These are phyloP conservation scores for Pilobolus umbonatus DNA, from an alignment of 192 early-diverging fungal species.

Conservation along the genomic window DNA sequence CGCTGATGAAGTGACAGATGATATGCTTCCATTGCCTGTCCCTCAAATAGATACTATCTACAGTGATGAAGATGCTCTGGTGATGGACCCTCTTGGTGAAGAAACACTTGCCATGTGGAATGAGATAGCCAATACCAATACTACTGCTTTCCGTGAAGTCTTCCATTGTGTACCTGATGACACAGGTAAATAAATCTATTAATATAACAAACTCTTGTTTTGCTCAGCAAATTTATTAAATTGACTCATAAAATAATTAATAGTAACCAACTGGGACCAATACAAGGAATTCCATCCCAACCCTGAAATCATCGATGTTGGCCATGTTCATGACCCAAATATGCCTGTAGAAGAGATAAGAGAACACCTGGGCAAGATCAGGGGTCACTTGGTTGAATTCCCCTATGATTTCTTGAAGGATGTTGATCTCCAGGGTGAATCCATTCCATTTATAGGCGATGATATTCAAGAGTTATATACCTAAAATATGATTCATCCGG, in stretches of 20 bases:
- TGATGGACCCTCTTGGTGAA: constrained; percentile 66
- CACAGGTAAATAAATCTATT: constrained; percentile 30
- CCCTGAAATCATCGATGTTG: constrained; percentile 36
- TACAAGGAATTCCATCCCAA: constrained; percentile 48
- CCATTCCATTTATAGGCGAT: constrained; percentile 25
- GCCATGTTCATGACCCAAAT: constrained; percentile 44
- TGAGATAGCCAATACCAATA: constrained; percentile 60
- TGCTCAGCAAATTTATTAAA: constrained; percentile 34
- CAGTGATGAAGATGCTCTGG: constrained; percentile 32
- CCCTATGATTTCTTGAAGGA: constrained; percentile 42
- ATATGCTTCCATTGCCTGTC: constrained; percentile 27
- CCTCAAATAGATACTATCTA: constrained; percentile 27
- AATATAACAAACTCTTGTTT: constrained; percentile 13
- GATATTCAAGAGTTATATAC: constrained; percentile 33
- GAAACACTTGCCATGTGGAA: constrained; percentile 63
- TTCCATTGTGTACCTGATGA: constrained; percentile 88
- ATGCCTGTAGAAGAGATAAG: constrained; percentile 41
- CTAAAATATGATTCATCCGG: constrained; percentile 20
- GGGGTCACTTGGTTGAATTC: constrained; percentile 54
- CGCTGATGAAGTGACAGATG: constrained; percentile 32
- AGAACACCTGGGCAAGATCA: constrained; percentile 35
- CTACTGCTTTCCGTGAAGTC: constrained; percentile 65
- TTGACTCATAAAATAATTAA: neutral
- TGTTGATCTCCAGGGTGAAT: constrained; percentile 43
- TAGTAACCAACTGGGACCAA: constrained; percentile 44